Evolutionary conservation across 1,284 basidiomycete genomes (phyloP), one percentile per base, ranked within the genome.

Genomic region (Takashimella koratensis): DNA sequence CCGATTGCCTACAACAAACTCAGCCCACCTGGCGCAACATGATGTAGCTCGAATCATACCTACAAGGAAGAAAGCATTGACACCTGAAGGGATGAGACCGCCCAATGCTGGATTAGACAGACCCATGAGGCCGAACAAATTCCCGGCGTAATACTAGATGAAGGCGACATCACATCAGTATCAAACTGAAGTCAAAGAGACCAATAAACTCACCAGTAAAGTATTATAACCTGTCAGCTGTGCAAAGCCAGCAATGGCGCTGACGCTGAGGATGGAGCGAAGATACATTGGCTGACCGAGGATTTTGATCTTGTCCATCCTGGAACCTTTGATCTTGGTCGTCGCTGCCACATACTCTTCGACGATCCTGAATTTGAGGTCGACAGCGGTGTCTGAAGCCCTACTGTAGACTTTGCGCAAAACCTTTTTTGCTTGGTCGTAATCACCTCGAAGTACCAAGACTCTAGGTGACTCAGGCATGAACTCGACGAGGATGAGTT

Each of bases 61-160:
- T 51, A 68, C 54, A n/a, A 67, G 70, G 54, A 70, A 72, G 56
- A 71, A 51, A 52, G 65, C 66, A 58, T 75, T 75, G 57, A 67
- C 63, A 6, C 67, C 70, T 22, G 65, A 63, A 41, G 72, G 62
- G 53, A 75, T 66, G 10, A 75, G 62, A 6, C 67, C 65, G 2
- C 62, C 64, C 0, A 67, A 62, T 5, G 73, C 68, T 0, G 69
- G 64, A 47, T 77, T 74, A 49, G 64, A n/a, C n/a, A n/a, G n/a
- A n/a, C n/a, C n/a, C n/a, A n/a, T n/a, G n/a, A 58, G 53, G 23
- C 62, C 49, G 59, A 77, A 76, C 30, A 77, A 59, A 2, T 68
- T 72, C 0, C 67, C 65, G 2, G 62, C 61, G 60, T 75, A 75
- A 59, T 76, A 75, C n/a, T n/a, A n/a, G n/a, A n/a, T n/a, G n/a